phyloP scores from a whole-genome alignment of 208 protist genomes.

The Crithidia mellificae region DNA sequence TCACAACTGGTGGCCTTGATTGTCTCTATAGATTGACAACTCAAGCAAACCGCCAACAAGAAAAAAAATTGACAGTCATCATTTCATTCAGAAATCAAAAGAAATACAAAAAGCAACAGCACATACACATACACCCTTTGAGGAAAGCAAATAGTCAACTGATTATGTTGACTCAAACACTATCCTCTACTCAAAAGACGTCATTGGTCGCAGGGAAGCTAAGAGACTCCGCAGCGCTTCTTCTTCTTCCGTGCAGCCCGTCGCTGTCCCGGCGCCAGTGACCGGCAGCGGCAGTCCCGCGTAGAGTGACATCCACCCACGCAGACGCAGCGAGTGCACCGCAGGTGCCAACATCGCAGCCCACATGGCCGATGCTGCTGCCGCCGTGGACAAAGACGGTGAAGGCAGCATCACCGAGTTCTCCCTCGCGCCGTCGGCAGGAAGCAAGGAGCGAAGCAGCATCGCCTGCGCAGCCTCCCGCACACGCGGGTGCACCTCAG shows the following conservation, averaged over 20 bases:
- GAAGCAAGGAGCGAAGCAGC: not conserved
- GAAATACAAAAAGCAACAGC: too few relatives aligned
- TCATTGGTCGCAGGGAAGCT: slow-evolving; percentile 32
- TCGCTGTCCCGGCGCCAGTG: not conserved
- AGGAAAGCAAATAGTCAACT: too few relatives aligned
- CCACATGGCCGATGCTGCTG: not conserved
- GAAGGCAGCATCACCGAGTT: not conserved
- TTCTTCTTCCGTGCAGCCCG: not conserved
- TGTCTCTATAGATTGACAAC: too few relatives aligned
- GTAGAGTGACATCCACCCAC: slow-evolving; percentile 23
- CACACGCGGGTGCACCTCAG: slow-evolving; percentile 4
- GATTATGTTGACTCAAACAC: too few relatives aligned
- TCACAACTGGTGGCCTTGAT: too few relatives aligned
- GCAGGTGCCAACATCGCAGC: slow-evolving; percentile 1
- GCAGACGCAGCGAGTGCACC: slow-evolving; percentile 20
- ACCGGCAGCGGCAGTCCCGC: slow-evolving; percentile 16
- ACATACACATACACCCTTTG: too few relatives aligned
- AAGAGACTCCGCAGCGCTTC: not conserved
- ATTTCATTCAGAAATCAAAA: too few relatives aligned
- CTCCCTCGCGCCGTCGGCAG: not conserved
- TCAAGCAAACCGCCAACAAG: too few relatives aligned
- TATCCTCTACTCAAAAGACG: slow-evolving; percentile 51
- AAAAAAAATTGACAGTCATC: too few relatives aligned
- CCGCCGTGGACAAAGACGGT: too few relatives aligned
- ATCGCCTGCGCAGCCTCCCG: slow-evolving; percentile 4